Conservation (phyloP, 2,329 filamentous ascomycete genomes). For the Cladophialophora bantiana region DNA sequence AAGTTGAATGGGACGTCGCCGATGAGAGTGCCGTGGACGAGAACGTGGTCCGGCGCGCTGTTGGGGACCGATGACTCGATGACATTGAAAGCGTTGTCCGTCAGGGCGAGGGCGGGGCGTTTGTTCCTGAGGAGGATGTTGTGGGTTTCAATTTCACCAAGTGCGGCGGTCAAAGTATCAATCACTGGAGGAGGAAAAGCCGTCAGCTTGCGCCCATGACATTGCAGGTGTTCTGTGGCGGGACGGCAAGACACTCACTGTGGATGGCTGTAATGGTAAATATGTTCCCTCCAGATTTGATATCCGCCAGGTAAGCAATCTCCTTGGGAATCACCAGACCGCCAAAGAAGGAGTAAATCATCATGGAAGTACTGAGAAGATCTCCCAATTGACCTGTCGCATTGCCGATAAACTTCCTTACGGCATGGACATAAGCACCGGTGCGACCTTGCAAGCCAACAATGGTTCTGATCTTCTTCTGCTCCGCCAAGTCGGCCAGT, state of each 20-base stretch:
- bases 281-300: slow-evolving; percentile 9
- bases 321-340: slow-evolving; percentile 9
- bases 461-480: slow-evolving; percentile 49
- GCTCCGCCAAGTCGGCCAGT: slow-evolving; percentile 47
- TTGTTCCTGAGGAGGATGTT: slow-evolving; percentile 9
- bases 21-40: slow-evolving; percentile 9
- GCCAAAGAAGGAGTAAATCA: background rate
- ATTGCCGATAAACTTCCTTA: slow-evolving; percentile 52
- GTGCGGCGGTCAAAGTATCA: slow-evolving; percentile 15
- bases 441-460: slow-evolving; percentile 61
- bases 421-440: slow-evolving; percentile 45
- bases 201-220: background rate
- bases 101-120: slow-evolving; percentile 6
- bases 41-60: slow-evolving; percentile 9
- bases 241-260: slow-evolving; percentile 4
- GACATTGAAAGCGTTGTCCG: slow-evolving; percentile 4
- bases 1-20: slow-evolving; percentile 16
- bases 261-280: slow-evolving; percentile 20
- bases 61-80: slow-evolving; percentile 9
- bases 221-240: background rate
- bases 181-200: background rate
- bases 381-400: slow-evolving; percentile 56
- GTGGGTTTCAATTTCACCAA: slow-evolving; percentile 10
- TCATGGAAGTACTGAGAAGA: slow-evolving; percentile 57
- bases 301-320: slow-evolving; percentile 15